Conservation (phyloP, 208 protist species). For the Phytomonas sp. region DNA sequence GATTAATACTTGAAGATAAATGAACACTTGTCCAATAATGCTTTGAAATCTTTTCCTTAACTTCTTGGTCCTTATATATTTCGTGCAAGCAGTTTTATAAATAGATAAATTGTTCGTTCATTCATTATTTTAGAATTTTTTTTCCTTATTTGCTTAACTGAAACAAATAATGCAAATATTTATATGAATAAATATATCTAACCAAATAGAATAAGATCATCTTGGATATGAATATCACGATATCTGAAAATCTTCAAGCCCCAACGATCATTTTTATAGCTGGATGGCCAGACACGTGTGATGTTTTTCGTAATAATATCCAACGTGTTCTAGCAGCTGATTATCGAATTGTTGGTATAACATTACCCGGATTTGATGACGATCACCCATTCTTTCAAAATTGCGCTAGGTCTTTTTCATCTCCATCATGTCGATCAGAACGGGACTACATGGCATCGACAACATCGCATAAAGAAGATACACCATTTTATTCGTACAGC, state of each 20-base stretch:
- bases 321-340: constrained; percentile 34
- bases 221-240: constrained; percentile 60
- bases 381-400: constrained; percentile 32
- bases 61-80: constrained; percentile 6
- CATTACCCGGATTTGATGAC: constrained; percentile 51
- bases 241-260: constrained; percentile 57
- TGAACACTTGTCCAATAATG: background rate
- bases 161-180: constrained; percentile 3
- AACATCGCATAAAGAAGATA: background rate
- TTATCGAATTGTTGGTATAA: constrained; percentile 64
- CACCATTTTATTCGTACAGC: background rate
- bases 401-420: background rate
- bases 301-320: constrained; percentile 68
- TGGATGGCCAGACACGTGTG: constrained; percentile 66
- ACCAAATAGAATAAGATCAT: background rate
- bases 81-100: background rate
- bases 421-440: background rate
- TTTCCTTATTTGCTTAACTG: constrained; percentile 5
- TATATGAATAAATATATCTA: constrained; percentile 2
- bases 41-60: background rate
- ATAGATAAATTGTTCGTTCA: background rate
- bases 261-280: constrained; percentile 64
- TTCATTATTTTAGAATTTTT: constrained; percentile 6
- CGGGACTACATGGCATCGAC: background rate
- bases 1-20: background rate